A percentile compares a stretch with the other conserved stretches of the same genome.
Conservation (phyloP, 2,329 filamentous ascomycete species). For the Aspergillus luchuensis region DNA sequence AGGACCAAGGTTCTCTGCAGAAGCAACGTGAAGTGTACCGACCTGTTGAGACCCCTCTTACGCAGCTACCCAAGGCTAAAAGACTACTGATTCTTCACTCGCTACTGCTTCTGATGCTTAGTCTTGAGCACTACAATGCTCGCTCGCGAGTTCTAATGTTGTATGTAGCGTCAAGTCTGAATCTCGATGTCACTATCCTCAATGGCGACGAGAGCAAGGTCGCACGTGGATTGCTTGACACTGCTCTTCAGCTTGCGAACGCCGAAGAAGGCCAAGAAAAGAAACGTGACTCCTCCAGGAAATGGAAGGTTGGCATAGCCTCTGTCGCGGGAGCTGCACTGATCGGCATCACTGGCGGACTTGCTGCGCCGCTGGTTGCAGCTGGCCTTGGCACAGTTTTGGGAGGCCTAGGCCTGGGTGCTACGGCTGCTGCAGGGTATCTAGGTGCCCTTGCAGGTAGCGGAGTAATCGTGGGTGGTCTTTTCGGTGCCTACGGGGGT, state of each 20-base stretch:
- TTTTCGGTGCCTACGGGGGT: conserved; percentile 90
- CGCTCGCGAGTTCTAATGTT: conserved; percentile 73
- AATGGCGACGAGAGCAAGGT: conserved; percentile 74
- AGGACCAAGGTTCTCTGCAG: conserved; percentile 29
- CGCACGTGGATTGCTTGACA: conserved; percentile 71
- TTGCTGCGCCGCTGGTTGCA: conserved; percentile 74
- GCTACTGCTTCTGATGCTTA: conserved; percentile 71
- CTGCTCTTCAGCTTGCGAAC: conserved; percentile 76
- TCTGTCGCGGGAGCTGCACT: conserved; percentile 84
- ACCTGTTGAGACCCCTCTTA: conserved; percentile 62
- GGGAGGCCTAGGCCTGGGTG: conserved; percentile 73
- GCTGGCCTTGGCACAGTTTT: conserved; percentile 79
- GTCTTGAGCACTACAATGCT: conserved; percentile 74
- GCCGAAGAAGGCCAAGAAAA: conserved; percentile 73
- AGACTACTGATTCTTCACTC: conserved; percentile 70
- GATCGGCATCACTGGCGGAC: conserved; percentile 77
- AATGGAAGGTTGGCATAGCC: conserved; percentile 83
- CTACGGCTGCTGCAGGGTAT: conserved; percentile 73
- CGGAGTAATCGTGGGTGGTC: conserved; percentile 73
- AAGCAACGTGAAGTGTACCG: conserved; percentile 52
- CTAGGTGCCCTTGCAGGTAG: conserved; percentile 80
- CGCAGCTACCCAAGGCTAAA: conserved; percentile 42
- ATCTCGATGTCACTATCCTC: conserved; percentile 65
- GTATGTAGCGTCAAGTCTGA: conserved; percentile 69
- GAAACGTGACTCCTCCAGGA: conserved; percentile 64